Percentiles rank a stretch among this genome's conserved stretches.
Conservation (phyloP, 164 flowering plant genomes). For the Buxus sempervirens region DNA sequence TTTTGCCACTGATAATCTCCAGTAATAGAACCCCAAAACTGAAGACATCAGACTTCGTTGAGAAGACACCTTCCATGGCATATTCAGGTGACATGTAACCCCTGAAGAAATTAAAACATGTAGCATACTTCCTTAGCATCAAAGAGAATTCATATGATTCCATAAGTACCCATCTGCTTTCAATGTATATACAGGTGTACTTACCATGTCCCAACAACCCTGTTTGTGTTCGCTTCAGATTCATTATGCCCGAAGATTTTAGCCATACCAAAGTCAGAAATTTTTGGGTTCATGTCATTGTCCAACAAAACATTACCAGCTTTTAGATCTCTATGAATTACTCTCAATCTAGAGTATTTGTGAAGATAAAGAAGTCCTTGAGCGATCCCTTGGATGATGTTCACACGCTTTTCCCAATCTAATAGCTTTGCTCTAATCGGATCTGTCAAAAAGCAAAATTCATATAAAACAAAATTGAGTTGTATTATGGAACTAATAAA, state of each 20-base stretch:
- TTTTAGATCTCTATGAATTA: conserved; percentile 24
- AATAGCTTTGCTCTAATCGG: conserved; percentile 1
- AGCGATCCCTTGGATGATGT: conserved; percentile 21
- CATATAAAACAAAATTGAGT: too few relatives aligned
- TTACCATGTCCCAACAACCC: conserved; percentile 24
- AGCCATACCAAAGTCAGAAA: conserved; percentile 26
- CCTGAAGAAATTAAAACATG: neutral
- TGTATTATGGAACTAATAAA: neutral
- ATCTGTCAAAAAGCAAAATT: conserved; percentile 2
- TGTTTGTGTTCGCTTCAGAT: conserved; percentile 10
- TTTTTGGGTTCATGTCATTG: conserved; percentile 20
- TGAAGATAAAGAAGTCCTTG: conserved; percentile 24
- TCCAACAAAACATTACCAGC: conserved; percentile 20
- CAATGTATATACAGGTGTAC: conserved; percentile 12
- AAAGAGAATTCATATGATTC: neutral
- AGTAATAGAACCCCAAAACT: conserved; percentile 1
- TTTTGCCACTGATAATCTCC: neutral
- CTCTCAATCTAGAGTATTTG: conserved; percentile 17
- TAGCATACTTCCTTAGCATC: neutral
- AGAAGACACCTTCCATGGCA: neutral
- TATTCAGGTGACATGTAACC: neutral
- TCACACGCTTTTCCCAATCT: conserved; percentile 17
- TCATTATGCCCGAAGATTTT: conserved; percentile 16
- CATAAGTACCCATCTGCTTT: neutral
- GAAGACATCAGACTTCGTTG: neutral